Percentiles rank a stretch among this genome's conserved stretches.
Evolutionary conservation across 257 asterid genomes (phyloP).

Genomic region (Vinca minor): DNA sequence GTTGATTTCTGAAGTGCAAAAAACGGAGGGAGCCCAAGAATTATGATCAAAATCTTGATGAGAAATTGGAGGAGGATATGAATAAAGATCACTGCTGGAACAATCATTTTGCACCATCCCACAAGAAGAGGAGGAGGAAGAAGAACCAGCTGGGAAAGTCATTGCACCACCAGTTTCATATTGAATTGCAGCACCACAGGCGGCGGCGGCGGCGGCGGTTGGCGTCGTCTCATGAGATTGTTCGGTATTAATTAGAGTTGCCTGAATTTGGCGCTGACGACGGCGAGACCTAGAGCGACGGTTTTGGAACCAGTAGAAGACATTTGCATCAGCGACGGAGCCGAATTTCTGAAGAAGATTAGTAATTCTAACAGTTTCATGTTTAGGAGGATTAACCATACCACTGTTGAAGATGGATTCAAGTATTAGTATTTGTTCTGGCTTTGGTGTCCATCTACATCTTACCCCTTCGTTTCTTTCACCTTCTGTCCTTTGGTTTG

Average conservation of each 20-base stretch:
- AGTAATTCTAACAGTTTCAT: slow-evolving; percentile 53
- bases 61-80: slow-evolving; percentile 22
- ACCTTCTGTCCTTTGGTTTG: slow-evolving; percentile 14
- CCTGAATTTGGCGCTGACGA: slow-evolving; percentile 58
- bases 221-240: slow-evolving; percentile 7
- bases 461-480: slow-evolving; percentile 41
- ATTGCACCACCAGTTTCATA: slow-evolving; percentile 9
- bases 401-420: slow-evolving; percentile 83
- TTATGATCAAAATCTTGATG: slow-evolving; percentile 28
- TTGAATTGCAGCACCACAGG: slow-evolving; percentile 25
- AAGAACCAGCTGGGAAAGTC: slow-evolving; percentile 14
- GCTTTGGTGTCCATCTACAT: slow-evolving; percentile 77
- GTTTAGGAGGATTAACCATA: slow-evolving; percentile 71
- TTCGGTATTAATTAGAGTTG: slow-evolving; percentile 28
- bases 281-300: slow-evolving; percentile 81
- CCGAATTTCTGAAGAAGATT: slow-evolving; percentile 67
- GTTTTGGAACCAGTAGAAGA: slow-evolving; percentile 89
- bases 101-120: slow-evolving; percentile 19
- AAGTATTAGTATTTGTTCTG: slow-evolving; percentile 69
- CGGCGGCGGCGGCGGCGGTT: not conserved
- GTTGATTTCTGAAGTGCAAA: slow-evolving; percentile 21
- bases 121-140: slow-evolving; percentile 15
- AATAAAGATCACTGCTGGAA: slow-evolving; percentile 12
- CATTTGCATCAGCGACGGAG: slow-evolving; percentile 66
- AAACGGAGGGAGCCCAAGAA: slow-evolving; percentile 17